A percentile compares a stretch with the other conserved stretches of the same genome.
Conservation (phyloP, 345 rosid species). For the Ceriops tagal region DNA sequence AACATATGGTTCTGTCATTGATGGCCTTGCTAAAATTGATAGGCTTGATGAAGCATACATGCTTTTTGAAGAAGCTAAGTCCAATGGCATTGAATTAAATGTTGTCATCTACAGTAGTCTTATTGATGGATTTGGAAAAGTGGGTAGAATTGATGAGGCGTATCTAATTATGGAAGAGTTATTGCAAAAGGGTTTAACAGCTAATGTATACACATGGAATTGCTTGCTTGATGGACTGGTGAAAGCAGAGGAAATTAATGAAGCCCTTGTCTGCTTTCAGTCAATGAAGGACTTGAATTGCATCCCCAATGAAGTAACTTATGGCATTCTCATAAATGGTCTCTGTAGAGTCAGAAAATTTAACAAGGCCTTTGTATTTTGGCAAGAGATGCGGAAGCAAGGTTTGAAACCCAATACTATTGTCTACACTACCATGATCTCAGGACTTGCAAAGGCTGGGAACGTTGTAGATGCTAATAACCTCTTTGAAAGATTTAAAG, state of each 20-base stretch:
- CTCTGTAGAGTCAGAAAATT: constrained; percentile 83
- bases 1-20: constrained; percentile 83
- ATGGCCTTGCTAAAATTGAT: constrained; percentile 87
- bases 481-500: constrained; percentile 69
- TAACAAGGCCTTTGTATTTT: constrained; percentile 90
- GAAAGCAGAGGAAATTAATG: constrained; percentile 80
- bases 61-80: constrained; percentile 97
- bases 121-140: constrained; percentile 95
- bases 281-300: constrained; percentile 77
- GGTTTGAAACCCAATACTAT: constrained; percentile 64
- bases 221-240: constrained; percentile 91
- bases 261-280: constrained; percentile 82
- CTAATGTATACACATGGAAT: constrained; percentile 85
- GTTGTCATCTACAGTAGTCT: constrained; percentile 80
- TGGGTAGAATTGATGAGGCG: constrained; percentile 94
- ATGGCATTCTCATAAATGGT: constrained; percentile 74
- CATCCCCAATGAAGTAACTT: constrained; percentile 68
- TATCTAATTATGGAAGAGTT: constrained; percentile 90
- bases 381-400: constrained; percentile 97
- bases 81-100: constrained; percentile 63
- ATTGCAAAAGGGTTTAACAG: constrained; percentile 86
- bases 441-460: constrained; percentile 89
- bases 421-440: constrained; percentile 79
- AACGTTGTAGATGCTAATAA: constrained; percentile 64
- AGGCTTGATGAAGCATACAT: constrained; percentile 97